These are phyloP conservation scores for Euphorbia pulcherrima DNA, from an alignment of 345 rosid species.

Conservation along the genomic window DNA sequence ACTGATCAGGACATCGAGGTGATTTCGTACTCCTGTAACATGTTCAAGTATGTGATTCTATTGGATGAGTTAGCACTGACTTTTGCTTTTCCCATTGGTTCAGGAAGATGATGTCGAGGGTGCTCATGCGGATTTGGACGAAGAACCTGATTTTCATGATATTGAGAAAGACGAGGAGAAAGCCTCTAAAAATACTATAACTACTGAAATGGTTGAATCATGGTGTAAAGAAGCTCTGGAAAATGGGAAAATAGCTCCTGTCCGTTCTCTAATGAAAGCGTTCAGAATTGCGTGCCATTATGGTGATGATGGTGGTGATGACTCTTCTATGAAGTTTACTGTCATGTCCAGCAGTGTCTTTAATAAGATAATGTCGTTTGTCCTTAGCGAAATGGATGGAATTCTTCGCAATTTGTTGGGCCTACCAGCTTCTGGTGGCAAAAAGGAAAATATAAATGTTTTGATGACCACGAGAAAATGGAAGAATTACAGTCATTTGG, in stretches of 20 bases:
- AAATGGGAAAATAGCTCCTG: conserved; percentile 54
- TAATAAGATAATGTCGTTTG: conserved; percentile 77
- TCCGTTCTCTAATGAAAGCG: conserved; percentile 78
- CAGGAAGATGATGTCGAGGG: conserved; percentile 58
- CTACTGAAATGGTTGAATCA: conserved; percentile 65
- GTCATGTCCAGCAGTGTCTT: conserved; percentile 78
- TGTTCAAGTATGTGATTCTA: conserved; percentile 7
- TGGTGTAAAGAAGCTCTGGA: conserved; percentile 66
- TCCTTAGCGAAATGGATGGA: conserved; percentile 78
- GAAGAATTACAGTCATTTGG: conserved; percentile 78
- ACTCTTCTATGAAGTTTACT: conserved; percentile 51
- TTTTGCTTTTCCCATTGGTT: conserved; percentile 10
- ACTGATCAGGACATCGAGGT: conserved; percentile 72
- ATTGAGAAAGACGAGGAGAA: conserved; percentile 35
- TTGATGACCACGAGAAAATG: conserved; percentile 63
- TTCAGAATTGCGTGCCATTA: conserved; percentile 92
- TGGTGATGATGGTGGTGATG: conserved; percentile 80
- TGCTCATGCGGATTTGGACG: conserved; percentile 31
- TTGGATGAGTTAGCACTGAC: background rate
- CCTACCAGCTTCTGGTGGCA: conserved; percentile 72
- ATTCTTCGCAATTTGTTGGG: conserved; percentile 67
- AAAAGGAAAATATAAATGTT: conserved; percentile 61
- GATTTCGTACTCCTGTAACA: conserved; percentile 6
- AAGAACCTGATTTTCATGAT: conserved; percentile 30
- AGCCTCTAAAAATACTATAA: conserved; percentile 47